Evolutionary conservation across 148 eudicot genomes (phyloP), one percentile per base, ranked within the genome.

Genomic region (Oxyria digyna): DNA sequence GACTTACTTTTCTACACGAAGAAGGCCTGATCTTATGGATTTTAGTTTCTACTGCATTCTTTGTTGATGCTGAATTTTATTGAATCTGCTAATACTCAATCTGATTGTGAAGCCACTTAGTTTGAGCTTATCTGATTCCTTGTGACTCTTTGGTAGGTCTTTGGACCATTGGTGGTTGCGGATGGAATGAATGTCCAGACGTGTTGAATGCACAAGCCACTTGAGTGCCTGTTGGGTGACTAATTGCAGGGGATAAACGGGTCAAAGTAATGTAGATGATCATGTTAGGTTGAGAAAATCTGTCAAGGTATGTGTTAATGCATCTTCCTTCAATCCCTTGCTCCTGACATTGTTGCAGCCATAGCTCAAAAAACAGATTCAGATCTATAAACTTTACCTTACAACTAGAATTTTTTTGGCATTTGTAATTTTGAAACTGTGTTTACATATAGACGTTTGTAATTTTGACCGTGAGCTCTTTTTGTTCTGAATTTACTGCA

Each of bases 131-230:
- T 52, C 14, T 21, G 15, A 52, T 54, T 9, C 14, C 24, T 26
- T 29, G 5, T 59, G 4, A 59, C n/a, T 6, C 18, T 27, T 37
- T 67, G 68, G 3, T 66, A 94, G 99, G 99, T 94, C 21, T 94
- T 97, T 20, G 99, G 99, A 78, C 99, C 99, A 10, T 97, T 94
- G 62, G 99, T 94, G 5, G 84, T 94, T 75, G 99, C 99, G 1
- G 99, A 94, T 94, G 99, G 99, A 76, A 94, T 94, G 99, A 83
- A 72, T 45, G 99, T n/a, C n/a, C n/a, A n/a, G n/a, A n/a, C n/a
- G n/a, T n/a, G n/a, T n/a, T n/a, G n/a, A n/a, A n/a, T n/a, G n/a
- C n/a, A n/a, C n/a, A n/a, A n/a, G n/a, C n/a, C 4, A 4, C 13
- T 23, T 62, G 38, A 6, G 67, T 17, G 26, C 21, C 35, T 17